These are phyloP conservation scores for Nyctanthes arbortristis DNA, from an alignment of 257 asterid genomes.

Conservation along the genomic window DNA sequence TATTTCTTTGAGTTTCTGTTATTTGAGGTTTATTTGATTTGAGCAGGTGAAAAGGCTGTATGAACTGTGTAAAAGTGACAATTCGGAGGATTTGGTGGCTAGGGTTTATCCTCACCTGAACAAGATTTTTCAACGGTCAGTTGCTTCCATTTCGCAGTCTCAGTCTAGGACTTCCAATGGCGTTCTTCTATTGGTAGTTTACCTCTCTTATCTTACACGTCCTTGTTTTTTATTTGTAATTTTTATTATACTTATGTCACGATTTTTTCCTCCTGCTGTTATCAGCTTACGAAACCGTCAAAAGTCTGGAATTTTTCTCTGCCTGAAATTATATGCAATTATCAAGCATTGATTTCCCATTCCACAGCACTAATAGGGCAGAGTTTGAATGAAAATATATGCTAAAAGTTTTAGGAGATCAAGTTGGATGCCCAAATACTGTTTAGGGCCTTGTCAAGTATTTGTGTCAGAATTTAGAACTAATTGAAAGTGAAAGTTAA, in stretches of 20 bases:
- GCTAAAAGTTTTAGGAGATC: too few species aligned
- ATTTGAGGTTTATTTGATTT: constrained; percentile 14
- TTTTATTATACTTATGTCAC: neutral
- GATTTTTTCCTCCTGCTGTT: neutral
- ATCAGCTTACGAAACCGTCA: neutral
- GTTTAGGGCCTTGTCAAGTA: neutral
- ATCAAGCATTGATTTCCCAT: too few species aligned
- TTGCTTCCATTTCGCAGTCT: constrained; percentile 69
- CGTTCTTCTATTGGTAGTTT: constrained; percentile 71
- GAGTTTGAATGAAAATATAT: too few species aligned
- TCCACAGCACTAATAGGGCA: too few species aligned
- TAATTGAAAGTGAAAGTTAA: neutral
- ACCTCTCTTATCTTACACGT: neutral
- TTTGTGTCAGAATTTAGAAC: neutral
- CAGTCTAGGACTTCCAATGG: constrained; percentile 71
- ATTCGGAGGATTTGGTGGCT: constrained; percentile 77
- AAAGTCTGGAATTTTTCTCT: neutral
- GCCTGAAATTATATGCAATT: neutral
- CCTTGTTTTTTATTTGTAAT: neutral
- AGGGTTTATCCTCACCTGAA: constrained; percentile 84
- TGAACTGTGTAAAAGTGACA: constrained; percentile 69
- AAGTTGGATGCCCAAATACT: too few species aligned
- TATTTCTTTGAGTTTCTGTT: neutral
- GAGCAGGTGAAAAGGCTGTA: constrained; percentile 65
- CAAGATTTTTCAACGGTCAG: constrained; percentile 78